These are phyloP conservation scores for Wickerhamiella dianesei DNA, from an alignment of 805 yeast species.

Conservation along the genomic window DNA sequence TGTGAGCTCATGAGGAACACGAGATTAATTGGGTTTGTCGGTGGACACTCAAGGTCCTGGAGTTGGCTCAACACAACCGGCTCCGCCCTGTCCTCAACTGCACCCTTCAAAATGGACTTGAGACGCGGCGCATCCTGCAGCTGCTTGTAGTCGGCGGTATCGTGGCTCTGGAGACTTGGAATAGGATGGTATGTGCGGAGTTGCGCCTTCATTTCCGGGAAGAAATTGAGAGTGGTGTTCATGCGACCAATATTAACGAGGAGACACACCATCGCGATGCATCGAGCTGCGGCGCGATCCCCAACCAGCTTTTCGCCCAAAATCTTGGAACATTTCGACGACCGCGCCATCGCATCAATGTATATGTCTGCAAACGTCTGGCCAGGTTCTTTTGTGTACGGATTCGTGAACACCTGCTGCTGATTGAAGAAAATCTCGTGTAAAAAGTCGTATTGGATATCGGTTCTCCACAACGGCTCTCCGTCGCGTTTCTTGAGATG, in stretches of 20 bases:
- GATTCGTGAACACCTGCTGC: constrained; percentile 45
- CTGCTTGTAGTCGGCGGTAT: constrained; percentile 48
- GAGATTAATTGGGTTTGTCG: constrained; percentile 61
- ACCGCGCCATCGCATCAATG: constrained; percentile 65
- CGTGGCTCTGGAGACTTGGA: constrained; percentile 70
- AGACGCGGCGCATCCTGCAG: constrained; percentile 91
- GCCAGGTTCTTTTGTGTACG: constrained; percentile 25
- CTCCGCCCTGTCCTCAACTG: constrained; percentile 49
- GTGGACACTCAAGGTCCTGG: constrained; percentile 22
- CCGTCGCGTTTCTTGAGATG: constrained; percentile 78
- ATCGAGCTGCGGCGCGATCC: constrained; percentile 43
- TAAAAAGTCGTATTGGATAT: constrained; percentile 74
- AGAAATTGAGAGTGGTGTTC: constrained; percentile 88
- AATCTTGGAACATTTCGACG: constrained; percentile 70
- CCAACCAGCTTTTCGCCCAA: constrained; percentile 66
- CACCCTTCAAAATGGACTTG: constrained; percentile 77
- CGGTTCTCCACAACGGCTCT: constrained; percentile 78
- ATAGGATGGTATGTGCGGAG: constrained; percentile 86
- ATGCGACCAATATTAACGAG: constrained; percentile 84
- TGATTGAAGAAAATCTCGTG: constrained; percentile 49
- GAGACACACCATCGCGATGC: constrained; percentile 69
- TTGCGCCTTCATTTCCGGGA: constrained; percentile 89
- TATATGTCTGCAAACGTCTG: constrained; percentile 76
- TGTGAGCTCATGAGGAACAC: constrained; percentile 60
- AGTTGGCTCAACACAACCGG: constrained; percentile 8